Evolutionary conservation across 148 eudicot species (phyloP).

Genomic region (Fagopyrum homotropicum): DNA sequence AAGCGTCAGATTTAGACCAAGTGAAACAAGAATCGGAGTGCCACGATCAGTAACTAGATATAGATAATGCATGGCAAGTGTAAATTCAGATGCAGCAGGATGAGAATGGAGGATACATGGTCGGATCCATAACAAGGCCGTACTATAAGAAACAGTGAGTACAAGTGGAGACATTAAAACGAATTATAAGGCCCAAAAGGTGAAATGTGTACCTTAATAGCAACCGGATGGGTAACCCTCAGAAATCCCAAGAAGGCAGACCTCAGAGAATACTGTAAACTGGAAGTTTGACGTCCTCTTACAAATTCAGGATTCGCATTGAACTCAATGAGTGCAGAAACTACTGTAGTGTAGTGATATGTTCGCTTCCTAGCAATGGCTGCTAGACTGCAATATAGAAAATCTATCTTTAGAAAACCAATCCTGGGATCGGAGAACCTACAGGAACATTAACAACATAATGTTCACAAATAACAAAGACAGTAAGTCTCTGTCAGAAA

Average conservation of each 20-base stretch:
- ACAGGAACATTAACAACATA: not conserved
- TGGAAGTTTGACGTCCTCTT: conserved; percentile 61
- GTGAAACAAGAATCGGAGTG: not conserved
- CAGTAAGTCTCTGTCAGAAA: not conserved
- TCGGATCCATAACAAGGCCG: not conserved
- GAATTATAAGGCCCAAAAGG: not conserved
- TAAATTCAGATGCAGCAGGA: not conserved
- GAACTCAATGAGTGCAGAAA: conserved; percentile 71
- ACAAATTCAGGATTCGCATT: conserved; percentile 42
- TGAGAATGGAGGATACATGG: not conserved
- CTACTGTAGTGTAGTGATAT: conserved; percentile 38
- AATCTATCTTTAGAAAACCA: conserved; percentile 14
- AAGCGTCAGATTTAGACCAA: not conserved
- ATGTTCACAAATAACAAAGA: not conserved
- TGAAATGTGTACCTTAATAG: conserved; percentile 51
- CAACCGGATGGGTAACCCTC: conserved; percentile 62
- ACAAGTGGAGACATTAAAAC: not conserved
- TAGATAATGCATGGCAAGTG: not conserved
- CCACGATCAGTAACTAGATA: not conserved
- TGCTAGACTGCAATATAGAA: conserved; percentile 58
- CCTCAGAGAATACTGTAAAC: conserved; percentile 82
- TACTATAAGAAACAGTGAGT: not conserved
- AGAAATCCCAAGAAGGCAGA: conserved; percentile 86
- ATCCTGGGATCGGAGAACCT: not conserved
- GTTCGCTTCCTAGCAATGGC: conserved; percentile 80